Evolutionary conservation across 2,329 filamentous ascomycete species (phyloP).

Genomic region (Ophiocordyceps sinensis): DNA sequence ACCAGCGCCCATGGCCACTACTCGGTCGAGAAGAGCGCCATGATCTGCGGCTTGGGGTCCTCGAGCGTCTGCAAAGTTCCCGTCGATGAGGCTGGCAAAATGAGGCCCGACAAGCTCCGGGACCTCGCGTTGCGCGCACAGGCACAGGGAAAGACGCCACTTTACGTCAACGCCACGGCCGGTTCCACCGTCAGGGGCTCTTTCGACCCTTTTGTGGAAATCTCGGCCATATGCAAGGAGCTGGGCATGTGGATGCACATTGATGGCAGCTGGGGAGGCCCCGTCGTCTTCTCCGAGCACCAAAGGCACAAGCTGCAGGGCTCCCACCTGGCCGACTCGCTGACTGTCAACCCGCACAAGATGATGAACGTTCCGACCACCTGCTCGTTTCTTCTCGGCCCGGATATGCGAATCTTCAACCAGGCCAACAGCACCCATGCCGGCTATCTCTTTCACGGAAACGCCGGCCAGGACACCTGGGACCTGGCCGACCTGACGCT

Average conservation of each 20-base stretch:
- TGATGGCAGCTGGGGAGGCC: slow-evolving; percentile 83
- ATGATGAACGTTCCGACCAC: slow-evolving; percentile 89
- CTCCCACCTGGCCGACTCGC: slow-evolving; percentile 58
- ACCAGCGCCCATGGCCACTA: slow-evolving; percentile 88
- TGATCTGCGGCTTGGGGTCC: slow-evolving; percentile 73
- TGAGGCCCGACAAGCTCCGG: slow-evolving; percentile 53
- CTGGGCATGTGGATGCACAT: slow-evolving; percentile 83
- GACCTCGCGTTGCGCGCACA: slow-evolving; percentile 47
- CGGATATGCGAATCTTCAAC: slow-evolving; percentile 65
- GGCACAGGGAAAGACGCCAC: slow-evolving; percentile 58
- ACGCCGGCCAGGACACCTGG: slow-evolving; percentile 48
- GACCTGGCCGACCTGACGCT: slow-evolving; percentile 87
- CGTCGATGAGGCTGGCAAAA: slow-evolving; percentile 57
- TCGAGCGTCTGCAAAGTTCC: slow-evolving; percentile 58
- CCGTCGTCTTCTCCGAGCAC: slow-evolving; percentile 59
- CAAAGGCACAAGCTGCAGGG: slow-evolving; percentile 54
- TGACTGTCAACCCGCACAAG: slow-evolving; percentile 91
- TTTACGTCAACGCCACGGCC: slow-evolving; percentile 92
- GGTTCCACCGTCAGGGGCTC: slow-evolving; percentile 88
- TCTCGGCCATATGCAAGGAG: slow-evolving; percentile 55
- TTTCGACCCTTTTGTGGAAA: slow-evolving; percentile 64
- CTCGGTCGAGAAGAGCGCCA: slow-evolving; percentile 86
- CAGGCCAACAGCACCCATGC: slow-evolving; percentile 74
- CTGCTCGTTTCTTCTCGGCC: slow-evolving; percentile 74
- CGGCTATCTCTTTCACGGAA: slow-evolving; percentile 68